These are phyloP conservation scores for Cucurbitaria berberidis DNA, from an alignment of 2,329 filamentous ascomycete genomes.

Conservation along the genomic window DNA sequence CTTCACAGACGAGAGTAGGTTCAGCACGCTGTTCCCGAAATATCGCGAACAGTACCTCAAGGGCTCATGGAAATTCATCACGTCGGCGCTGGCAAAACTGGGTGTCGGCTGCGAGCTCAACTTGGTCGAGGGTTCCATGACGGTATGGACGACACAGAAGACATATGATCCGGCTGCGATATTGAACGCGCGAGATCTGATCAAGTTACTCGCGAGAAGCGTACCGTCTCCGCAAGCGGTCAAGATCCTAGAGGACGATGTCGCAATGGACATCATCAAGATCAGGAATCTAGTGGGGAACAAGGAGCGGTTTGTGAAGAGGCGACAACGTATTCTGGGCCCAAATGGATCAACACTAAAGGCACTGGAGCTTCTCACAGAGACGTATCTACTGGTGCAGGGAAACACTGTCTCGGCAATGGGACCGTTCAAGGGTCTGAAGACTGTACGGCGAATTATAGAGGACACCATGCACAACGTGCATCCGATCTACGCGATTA, in stretches of 20 bases:
- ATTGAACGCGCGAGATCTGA: constrained; percentile 89
- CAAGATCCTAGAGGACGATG: constrained; percentile 90
- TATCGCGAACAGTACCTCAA: constrained; percentile 95
- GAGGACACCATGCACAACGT: constrained; percentile 98
- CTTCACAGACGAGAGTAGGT: constrained; percentile 92
- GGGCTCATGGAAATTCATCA: constrained; percentile 91
- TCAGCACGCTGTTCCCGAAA: constrained; percentile 86
- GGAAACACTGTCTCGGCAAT: constrained; percentile 94
- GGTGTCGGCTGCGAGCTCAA: constrained; percentile 93
- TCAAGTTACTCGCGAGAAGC: constrained; percentile 82
- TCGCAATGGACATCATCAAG: constrained; percentile 95
- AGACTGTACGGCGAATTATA: constrained; percentile 82
- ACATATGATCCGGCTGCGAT: constrained; percentile 93
- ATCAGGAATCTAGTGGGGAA: constrained; percentile 88
- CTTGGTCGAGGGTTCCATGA: constrained; percentile 95
- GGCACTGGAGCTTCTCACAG: constrained; percentile 87
- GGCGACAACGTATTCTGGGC: constrained; percentile 88
- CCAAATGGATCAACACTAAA: constrained; percentile 92
- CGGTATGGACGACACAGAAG: constrained; percentile 90
- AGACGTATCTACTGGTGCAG: constrained; percentile 89
- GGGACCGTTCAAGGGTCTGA: constrained; percentile 90
- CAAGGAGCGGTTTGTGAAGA: constrained; percentile 95
- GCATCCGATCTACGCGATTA: constrained; percentile 90
- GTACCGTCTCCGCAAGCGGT: constrained; percentile 92
- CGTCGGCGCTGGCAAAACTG: constrained; percentile 81